A percentile compares a stretch with the other conserved stretches of the same genome.
phyloP scores from a whole-genome alignment of 495 filamentous ascomycete species.

The Penicillium lagena region DNA sequence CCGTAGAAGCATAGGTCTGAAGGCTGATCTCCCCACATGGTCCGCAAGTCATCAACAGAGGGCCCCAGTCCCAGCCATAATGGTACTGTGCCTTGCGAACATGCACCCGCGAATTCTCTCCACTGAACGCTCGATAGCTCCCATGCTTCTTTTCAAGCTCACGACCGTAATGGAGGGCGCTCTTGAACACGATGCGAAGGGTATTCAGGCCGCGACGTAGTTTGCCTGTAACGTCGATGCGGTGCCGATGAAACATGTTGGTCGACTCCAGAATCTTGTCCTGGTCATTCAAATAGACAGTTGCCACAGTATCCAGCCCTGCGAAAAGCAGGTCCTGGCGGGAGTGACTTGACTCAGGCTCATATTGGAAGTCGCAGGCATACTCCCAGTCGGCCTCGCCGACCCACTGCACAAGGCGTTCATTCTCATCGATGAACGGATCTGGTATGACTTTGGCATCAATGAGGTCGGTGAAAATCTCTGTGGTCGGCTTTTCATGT shows the following conservation, averaged over 20 bases:
- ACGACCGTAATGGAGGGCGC: conserved; percentile 26
- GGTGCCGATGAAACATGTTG: conserved; percentile 67
- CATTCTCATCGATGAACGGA: conserved; percentile 64
- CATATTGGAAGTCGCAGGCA: conserved; percentile 43
- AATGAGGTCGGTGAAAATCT: conserved; percentile 57
- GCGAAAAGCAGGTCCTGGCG: too few relatives aligned
- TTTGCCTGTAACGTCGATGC: conserved; percentile 46
- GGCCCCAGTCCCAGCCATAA: conserved; percentile 85
- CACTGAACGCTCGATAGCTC: conserved; percentile 53
- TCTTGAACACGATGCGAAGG: conserved; percentile 34
- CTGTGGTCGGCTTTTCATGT: conserved; percentile 29
- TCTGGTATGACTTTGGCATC: conserved; percentile 52
- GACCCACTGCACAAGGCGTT: conserved; percentile 67
- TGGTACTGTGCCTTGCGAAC: conserved; percentile 74
- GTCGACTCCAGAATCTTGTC: conserved; percentile 54
- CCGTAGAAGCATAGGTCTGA: conserved; percentile 55
- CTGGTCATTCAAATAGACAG: conserved; percentile 55
- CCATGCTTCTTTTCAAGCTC: conserved; percentile 29
- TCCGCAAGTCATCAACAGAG: conserved; percentile 60
- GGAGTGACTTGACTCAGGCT: too few relatives aligned
- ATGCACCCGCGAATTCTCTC: conserved; percentile 55
- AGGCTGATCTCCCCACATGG: conserved; percentile 66
- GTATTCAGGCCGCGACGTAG: conserved; percentile 30
- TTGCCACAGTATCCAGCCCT: conserved; percentile 18
- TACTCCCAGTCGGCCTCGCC: conserved; percentile 66